Evolutionary conservation across 2,329 filamentous ascomycete genomes (phyloP).

Genomic region (Penicillium hordei): DNA sequence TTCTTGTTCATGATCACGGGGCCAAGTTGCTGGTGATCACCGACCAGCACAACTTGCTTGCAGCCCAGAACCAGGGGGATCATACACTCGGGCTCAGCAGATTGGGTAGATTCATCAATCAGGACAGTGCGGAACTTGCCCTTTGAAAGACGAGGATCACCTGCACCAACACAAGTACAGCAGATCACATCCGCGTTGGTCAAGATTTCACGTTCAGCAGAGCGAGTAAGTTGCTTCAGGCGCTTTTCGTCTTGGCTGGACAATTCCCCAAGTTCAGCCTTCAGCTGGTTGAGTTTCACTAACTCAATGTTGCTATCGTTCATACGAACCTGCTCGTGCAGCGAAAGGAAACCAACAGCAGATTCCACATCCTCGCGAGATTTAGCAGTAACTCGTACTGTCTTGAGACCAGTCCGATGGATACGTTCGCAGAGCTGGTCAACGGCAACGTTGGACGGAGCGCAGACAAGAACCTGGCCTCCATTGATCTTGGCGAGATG

Average conservation of each 20-base stretch:
- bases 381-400: constrained; percentile 96
- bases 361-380: constrained; percentile 98
- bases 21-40: constrained; percentile 95
- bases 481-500: constrained; percentile 94
- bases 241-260: constrained; percentile 98
- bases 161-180: constrained; percentile 96
- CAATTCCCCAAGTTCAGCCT: constrained; percentile 85
- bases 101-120: constrained; percentile 97
- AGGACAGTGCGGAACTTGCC: constrained; percentile 98
- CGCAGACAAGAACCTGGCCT: constrained; percentile 92
- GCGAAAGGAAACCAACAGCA: constrained; percentile 90
- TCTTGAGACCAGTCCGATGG: constrained; percentile 90
- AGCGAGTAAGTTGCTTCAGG: constrained; percentile 91
- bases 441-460: constrained; percentile 96
- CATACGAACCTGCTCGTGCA: constrained; percentile 96
- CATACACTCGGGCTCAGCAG: constrained; percentile 97
- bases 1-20: constrained; percentile 99
- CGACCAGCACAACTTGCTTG: constrained; percentile 98
- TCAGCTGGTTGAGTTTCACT: constrained; percentile 87
- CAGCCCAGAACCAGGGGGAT: constrained; percentile 95
- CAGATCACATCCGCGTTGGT: constrained; percentile 96
- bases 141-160: constrained; percentile 90
- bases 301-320: constrained; percentile 95
- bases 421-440: constrained; percentile 98
- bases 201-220: constrained; percentile 91